phyloP scores from a whole-genome alignment of 345 rosid genomes.

The Corymbia maculata region DNA sequence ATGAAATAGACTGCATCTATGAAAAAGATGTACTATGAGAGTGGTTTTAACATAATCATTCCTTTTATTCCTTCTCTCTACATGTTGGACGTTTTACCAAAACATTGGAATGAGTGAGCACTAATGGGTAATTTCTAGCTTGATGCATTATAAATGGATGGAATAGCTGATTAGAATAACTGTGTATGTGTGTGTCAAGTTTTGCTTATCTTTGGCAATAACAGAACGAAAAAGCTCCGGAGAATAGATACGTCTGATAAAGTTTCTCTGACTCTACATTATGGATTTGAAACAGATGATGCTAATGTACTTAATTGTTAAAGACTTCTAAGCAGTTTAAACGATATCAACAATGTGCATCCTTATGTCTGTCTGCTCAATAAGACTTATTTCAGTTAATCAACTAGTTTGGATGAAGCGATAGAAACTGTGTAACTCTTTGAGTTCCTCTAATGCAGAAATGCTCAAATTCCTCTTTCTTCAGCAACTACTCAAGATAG shows the following conservation, averaged over 20 bases:
- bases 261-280: neutral
- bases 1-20: neutral
- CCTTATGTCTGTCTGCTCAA: neutral
- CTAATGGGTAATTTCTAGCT: neutral
- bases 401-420: neutral
- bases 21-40: neutral
- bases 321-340: neutral
- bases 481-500: constrained; percentile 62
- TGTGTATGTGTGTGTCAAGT: neutral
- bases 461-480: constrained; percentile 56
- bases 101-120: neutral
- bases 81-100: neutral
- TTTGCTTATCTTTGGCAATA: neutral
- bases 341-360: neutral
- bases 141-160: neutral
- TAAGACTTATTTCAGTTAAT: neutral
- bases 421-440: neutral
- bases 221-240: neutral
- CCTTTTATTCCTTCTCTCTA: neutral
- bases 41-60: neutral
- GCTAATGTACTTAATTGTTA: neutral
- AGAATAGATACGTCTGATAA: neutral
- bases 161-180: neutral
- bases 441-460: constrained; percentile 24
- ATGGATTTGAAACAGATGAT: neutral